Base-by-base conservation (phyloP, 495 filamentous ascomycete genomes). In the Evansstolkia leycettana region DNA sequence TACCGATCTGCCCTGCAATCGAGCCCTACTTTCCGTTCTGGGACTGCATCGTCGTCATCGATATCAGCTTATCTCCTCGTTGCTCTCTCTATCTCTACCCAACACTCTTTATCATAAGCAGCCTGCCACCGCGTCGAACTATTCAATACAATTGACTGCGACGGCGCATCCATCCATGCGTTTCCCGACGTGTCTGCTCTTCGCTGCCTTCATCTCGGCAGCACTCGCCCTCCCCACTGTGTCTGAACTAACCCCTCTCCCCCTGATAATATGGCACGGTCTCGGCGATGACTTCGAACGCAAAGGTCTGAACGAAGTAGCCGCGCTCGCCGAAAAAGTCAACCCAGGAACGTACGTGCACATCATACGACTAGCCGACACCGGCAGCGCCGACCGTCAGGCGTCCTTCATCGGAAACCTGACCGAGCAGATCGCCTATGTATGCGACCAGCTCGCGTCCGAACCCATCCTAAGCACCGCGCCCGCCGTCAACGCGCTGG, bases 251-350 rank as follows among this genome's bases (percentile, higher is more conserved):
- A 52, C 42, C 36, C 83, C 83, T 4, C 70, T 92, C 23, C 90
- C 90, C 0, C 64, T 98, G 12, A 70, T 98, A 10, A 82, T 96
- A 51, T 98, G 90, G 90, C 90, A 98, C 55, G 88, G 84, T 46
- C 69, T 82, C 25, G 77, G 77, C 33, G 69, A 73, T 40, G 63
- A 73, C 58, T 94, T 77, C 63, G 67, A 75, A 27, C 74, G 74
- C 33, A 79, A 87, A 3, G 89, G 87, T 26, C 65, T 95, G 15
- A 63, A 65, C 32, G 41, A 59, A 18, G 65, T 92, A 13, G 84
- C 72, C 32, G 52, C 65, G 7, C 68, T 94, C 28, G 78, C 79
- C 36, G 72, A 85, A 25, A 51, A 73, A 32, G 57, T 72, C 31
- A 79, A 93, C 62, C 86, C 86, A 9, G 83, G 80, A 30, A 94